A percentile compares a stretch with the other conserved stretches of the same genome.
Evolutionary conservation across 1,284 basidiomycete species (phyloP).

Genomic region (Exsudoporus floridanus): DNA sequence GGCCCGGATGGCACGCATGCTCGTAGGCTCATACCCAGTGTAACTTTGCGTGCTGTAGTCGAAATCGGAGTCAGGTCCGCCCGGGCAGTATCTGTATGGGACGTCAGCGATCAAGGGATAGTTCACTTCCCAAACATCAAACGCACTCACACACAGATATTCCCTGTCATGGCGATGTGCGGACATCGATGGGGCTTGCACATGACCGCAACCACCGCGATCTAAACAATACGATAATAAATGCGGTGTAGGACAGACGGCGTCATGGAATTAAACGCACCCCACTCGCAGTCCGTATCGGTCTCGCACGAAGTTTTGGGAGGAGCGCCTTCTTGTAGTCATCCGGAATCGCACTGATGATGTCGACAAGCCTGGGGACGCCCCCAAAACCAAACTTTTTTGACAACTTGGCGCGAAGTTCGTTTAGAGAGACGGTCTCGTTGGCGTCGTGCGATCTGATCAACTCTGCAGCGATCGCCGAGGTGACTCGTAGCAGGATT

Average conservation of each 20-base stretch:
- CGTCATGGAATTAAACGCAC: constrained; percentile 47
- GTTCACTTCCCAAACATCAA: not conserved
- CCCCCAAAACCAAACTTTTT: constrained; percentile 88
- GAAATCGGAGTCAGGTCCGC: constrained; percentile 98
- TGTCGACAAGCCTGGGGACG: constrained; percentile 93
- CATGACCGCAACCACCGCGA: constrained; percentile 99
- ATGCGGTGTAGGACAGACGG: constrained; percentile 2
- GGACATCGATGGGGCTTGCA: constrained; percentile 99
- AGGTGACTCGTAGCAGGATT: constrained; percentile 86
- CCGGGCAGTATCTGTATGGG: constrained; percentile 87
- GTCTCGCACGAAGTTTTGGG: constrained; percentile 90
- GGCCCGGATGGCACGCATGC: constrained; percentile 97
- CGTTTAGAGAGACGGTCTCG: constrained; percentile 81
- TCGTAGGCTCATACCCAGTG: constrained; percentile 96
- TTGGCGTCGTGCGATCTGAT: constrained; percentile 85
- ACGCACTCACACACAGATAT: constrained; percentile 87
- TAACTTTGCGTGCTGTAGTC: constrained; percentile 99
- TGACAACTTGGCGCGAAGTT: constrained; percentile 83
- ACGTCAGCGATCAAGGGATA: constrained; percentile 1
- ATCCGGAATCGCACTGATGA: constrained; percentile 97
- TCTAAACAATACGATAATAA: constrained; percentile 46
- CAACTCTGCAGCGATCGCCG: constrained; percentile 92
- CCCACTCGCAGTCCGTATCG: constrained; percentile 96
- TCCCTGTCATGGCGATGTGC: constrained; percentile 99
- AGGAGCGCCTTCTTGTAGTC: constrained; percentile 92